Evolutionary conservation across 306 rosid genomes (phyloP), one percentile per base, ranked within the genome.

Genomic region (Malus sieversii): DNA sequence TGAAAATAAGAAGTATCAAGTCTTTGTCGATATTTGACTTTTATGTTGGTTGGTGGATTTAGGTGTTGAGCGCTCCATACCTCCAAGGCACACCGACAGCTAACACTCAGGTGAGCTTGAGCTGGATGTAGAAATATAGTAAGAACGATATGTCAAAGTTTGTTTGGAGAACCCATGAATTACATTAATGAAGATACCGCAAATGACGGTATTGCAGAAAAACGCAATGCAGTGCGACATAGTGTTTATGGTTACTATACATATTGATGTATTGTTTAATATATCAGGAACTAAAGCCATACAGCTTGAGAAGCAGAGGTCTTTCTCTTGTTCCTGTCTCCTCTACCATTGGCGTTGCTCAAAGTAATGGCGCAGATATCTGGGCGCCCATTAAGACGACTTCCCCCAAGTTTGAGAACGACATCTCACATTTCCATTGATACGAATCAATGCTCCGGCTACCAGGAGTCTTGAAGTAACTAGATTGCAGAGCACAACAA

Each of bases 51-150:
- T 59, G 20, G 67, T 38, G 79, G 71, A 70, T 77, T 78, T 89
- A 95, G 99, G 91, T 92, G 77, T 88, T 92, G 68, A 95, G 99
- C 73, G 99, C 97, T 68, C 99, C 99, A 66, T 95, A 95, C 80
- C 93, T 94, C 57, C 92, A 90, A 81, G 79, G 83, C 75, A 75
- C 85, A 46, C 73, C 91, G 44, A 58, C 87, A 63, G 72, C 76
- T 65, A 84, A 75, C 75, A 85, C 78, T 79, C 95, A 86, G 98
- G 99, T 92, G 79, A 85, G 89, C 70, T 79, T 57, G 77, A 78
- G 25, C 72, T 55, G 40, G 70, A 78, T n/a, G 42, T 25, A 6
- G 52, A n/a, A 6, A 32, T 72, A 18, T 20, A 25, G 5, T 18
- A 72, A 42, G 62, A 33, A 16, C 6, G 7, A 10, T 44, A 18